A percentile compares a stretch with the other conserved stretches of the same genome.
Conservation (phyloP, 2,329 filamentous ascomycete species). For the Cladosporium sp. region DNA sequence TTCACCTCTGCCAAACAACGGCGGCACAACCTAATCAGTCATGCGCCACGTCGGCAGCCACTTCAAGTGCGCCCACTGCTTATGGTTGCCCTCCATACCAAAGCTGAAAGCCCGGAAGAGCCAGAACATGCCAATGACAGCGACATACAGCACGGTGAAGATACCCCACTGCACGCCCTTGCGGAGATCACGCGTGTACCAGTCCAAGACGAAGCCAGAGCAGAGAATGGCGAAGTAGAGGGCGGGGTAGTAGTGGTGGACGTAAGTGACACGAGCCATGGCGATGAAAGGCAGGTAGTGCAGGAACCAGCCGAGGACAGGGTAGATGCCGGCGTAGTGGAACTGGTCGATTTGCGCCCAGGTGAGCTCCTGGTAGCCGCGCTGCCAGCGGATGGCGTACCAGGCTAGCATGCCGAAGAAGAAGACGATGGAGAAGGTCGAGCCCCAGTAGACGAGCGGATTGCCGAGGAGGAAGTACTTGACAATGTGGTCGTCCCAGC, state of each 20-base stretch:
- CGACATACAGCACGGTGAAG: slow-evolving; percentile 73
- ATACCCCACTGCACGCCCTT: slow-evolving; percentile 64
- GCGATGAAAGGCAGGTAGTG: slow-evolving; percentile 95
- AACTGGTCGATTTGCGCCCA: slow-evolving; percentile 85
- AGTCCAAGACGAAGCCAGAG: slow-evolving; percentile 86
- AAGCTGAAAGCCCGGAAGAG: slow-evolving; percentile 93
- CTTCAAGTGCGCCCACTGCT: slow-evolving; percentile 86
- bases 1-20: slow-evolving; percentile 27
- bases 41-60: slow-evolving; percentile 91
- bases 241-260: slow-evolving; percentile 98
- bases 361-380: slow-evolving; percentile 82
- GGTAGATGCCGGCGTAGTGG: slow-evolving; percentile 90
- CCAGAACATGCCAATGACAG: slow-evolving; percentile 79
- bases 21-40: slow-evolving; percentile 58
- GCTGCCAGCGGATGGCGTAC: slow-evolving; percentile 94
- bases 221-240: slow-evolving; percentile 94
- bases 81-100: slow-evolving; percentile 85
- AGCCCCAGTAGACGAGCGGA: slow-evolving; percentile 93
- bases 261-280: slow-evolving; percentile 98
- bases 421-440: slow-evolving; percentile 73
- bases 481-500: slow-evolving; percentile 91
- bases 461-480: slow-evolving; percentile 99
- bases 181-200: slow-evolving; percentile 68
- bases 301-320: slow-evolving; percentile 88
- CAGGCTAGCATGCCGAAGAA: slow-evolving; percentile 73